phyloP scores from a whole-genome alignment of 768 basidiomycete species.

The Phanerodontia chrysosporium region DNA sequence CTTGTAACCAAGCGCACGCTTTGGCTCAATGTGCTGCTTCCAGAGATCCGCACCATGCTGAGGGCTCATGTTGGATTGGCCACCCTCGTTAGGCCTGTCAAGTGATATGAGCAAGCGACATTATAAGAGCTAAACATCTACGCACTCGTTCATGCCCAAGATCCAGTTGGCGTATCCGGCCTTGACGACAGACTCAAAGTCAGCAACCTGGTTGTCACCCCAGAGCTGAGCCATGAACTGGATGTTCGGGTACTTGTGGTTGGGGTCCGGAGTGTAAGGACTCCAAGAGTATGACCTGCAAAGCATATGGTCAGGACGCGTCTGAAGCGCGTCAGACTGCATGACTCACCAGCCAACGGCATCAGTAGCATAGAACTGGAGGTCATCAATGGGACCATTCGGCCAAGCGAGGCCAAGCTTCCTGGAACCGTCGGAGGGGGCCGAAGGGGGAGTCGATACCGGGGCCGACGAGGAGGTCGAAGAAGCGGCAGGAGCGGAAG shows the following conservation, averaged over 20 bases:
- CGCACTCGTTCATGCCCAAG: slow-evolving; percentile 76
- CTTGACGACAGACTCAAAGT: slow-evolving; percentile 45
- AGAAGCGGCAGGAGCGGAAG: slow-evolving; percentile 10
- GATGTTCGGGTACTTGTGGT: slow-evolving; percentile 42
- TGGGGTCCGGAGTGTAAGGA: slow-evolving; percentile 38
- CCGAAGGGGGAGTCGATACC: slow-evolving; percentile 1
- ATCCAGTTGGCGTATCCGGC: slow-evolving; percentile 47
- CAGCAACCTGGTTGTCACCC: slow-evolving; percentile 48
- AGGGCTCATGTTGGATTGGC: slow-evolving; percentile 61
- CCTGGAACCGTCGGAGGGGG: neutral
- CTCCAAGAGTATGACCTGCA: slow-evolving; percentile 70
- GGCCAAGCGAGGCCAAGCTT: slow-evolving; percentile 73
- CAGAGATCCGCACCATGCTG: slow-evolving; percentile 49
- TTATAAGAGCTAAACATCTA: slow-evolving; percentile 18
- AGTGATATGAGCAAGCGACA: slow-evolving; percentile 10
- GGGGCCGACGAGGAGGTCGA: slow-evolving; percentile 1
- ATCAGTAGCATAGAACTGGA: slow-evolving; percentile 47
- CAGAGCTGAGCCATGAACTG: slow-evolving; percentile 66
- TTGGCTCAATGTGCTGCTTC: slow-evolving; percentile 56
- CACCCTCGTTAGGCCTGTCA: slow-evolving; percentile 59
- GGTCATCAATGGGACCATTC: slow-evolving; percentile 43
- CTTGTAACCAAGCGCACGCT: slow-evolving; percentile 49
- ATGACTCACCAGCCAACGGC: slow-evolving; percentile 40
- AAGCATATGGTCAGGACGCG: neutral
- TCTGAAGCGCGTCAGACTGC: slow-evolving; percentile 20